Evolutionary conservation across 179 eudicot species (phyloP), one percentile per base, ranked within the genome.

Genomic region (Beta corolliflora): DNA sequence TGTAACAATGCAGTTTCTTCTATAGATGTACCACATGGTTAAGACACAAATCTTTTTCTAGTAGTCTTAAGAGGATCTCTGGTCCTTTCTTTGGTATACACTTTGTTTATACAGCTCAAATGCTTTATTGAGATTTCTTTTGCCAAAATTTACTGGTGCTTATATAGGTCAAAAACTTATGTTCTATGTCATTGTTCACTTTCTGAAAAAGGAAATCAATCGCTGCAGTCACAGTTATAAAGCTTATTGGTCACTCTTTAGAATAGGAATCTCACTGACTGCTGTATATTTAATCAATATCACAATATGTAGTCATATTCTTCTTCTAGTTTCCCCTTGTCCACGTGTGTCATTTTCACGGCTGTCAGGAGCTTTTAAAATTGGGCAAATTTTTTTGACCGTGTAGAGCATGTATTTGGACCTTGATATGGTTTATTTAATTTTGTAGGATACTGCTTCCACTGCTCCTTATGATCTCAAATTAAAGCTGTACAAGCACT

Each of bases 401-500:
- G n/a, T 54, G 80, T 50, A 53, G n/a, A 23, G 46, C 19, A 50
- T 73, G 46, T 59, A 44, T 19, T 58, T 7, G 80, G 53, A 54
- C 79, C 3, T 78, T 85, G 29, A 80, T 77, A 29, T 77, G 77
- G 71, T 84, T 71, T 72, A 76, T 52, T 16, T 76, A 48, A 68
- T 79, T 75, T 80, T 86, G 75, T 85, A 97, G 99, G 97, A 89
- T 78, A 63, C 55, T 64, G 59, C 72, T 83, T 74, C 85, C 12
- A 56, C 61, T 81, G 82, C 89, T 31, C 77, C 84, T 79, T 87
- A 85, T 74, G 92, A 88, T 85, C 86, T 93, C 73, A 95, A 92
- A 83, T 86, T 81, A 82, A 89, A 85, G 77, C 63, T 97, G 70
- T 86, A 89, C 65, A 88, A 94, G 82, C 92, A 94, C 88, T 94